Conservation (phyloP, 208 protist species). For the Crithidia thermophila region DNA sequence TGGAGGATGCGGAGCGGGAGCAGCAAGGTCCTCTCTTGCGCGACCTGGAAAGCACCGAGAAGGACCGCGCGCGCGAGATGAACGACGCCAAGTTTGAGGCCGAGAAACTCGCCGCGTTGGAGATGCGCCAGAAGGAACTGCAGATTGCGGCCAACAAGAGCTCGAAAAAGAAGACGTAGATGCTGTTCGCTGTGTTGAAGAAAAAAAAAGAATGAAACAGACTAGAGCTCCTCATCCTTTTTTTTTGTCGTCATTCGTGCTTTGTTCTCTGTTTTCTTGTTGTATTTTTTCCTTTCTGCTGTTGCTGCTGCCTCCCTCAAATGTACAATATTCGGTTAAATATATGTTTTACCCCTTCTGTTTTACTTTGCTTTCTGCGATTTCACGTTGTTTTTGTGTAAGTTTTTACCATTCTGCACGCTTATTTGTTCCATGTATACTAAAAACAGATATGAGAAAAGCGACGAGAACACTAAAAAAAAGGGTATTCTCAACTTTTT, state of each 20-base stretch:
- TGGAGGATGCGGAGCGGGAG: conserved; percentile 74
- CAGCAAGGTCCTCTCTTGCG: conserved; percentile 55
- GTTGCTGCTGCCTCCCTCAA: neutral
- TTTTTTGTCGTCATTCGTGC: neutral
- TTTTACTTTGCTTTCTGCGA: no score
- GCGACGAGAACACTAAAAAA: no score
- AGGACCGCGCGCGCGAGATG: conserved; percentile 64
- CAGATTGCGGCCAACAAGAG: conserved; percentile 45
- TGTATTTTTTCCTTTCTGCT: conserved; percentile 14
- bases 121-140: conserved; percentile 70
- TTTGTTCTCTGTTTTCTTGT: neutral
- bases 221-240: neutral
- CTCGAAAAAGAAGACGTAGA: conserved; percentile 17
- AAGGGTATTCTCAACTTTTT: no score
- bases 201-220: neutral
- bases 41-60: conserved; percentile 54
- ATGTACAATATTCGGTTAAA: neutral
- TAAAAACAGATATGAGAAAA: no score
- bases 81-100: conserved; percentile 77
- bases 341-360: neutral
- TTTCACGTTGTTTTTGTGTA: no score
- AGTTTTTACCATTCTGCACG: no score
- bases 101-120: conserved; percentile 68
- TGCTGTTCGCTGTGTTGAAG: neutral
- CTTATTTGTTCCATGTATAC: no score